phyloP scores from a whole-genome alignment of 768 basidiomycete genomes.

The Melanogaster broomeanus region DNA sequence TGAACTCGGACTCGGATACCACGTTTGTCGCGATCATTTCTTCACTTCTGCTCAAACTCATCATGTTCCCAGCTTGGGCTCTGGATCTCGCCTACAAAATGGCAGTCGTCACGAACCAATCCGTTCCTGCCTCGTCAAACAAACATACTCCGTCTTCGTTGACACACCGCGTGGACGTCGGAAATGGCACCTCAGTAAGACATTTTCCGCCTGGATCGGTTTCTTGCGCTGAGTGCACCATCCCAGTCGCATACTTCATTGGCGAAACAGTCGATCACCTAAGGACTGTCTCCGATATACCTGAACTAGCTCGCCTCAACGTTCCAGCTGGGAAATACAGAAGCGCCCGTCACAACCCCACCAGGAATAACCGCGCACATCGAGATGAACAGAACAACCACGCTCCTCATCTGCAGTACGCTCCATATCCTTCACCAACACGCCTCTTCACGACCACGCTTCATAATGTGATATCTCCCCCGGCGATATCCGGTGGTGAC shows the following conservation, averaged over 20 bases:
- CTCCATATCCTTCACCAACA: slow-evolving; percentile 33
- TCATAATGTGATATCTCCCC: slow-evolving; percentile 2
- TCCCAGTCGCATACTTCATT: slow-evolving; percentile 75
- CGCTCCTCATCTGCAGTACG: slow-evolving; percentile 26
- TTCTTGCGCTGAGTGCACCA: slow-evolving; percentile 1
- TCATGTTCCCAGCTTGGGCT: slow-evolving; percentile 26
- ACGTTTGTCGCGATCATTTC: slow-evolving; percentile 38
- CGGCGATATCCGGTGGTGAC: slow-evolving; percentile 1
- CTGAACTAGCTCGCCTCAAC: slow-evolving; percentile 49
- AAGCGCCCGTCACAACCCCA: slow-evolving; percentile 61
- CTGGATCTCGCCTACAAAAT: slow-evolving; percentile 29
- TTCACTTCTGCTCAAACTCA: slow-evolving; percentile 1
- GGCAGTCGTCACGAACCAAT: slow-evolving; percentile 27
- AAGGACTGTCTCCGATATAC: slow-evolving; percentile 58
- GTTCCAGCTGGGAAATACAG: slow-evolving; percentile 65
- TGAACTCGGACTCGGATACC: slow-evolving; percentile 51
- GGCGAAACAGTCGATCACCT: slow-evolving; percentile 60
- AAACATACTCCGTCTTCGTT: slow-evolving; percentile 80
- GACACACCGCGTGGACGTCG: slow-evolving; percentile 63
- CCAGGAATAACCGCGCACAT: slow-evolving; percentile 40
- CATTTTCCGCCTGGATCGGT: slow-evolving; percentile 5
- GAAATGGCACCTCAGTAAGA: slow-evolving; percentile 82
- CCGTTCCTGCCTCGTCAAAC: slow-evolving; percentile 65
- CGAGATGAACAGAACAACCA: slow-evolving; percentile 26
- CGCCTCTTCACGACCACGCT: slow-evolving; percentile 11